Evolutionary conservation across 306 rosid species (phyloP).

Genomic region (Sophora flavescens): DNA sequence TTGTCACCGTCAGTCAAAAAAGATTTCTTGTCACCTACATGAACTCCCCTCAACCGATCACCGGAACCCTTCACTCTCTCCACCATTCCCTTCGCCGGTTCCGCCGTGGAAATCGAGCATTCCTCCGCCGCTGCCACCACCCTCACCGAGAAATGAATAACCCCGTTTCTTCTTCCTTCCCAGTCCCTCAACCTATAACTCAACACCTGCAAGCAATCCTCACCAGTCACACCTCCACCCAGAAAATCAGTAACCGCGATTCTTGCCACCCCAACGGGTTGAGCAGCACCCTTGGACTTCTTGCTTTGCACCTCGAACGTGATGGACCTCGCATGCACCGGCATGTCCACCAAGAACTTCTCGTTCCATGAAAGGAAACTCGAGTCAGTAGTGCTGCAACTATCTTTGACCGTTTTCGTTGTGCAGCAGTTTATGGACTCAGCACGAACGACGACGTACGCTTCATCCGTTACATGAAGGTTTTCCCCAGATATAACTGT

Average conservation of each 20-base stretch:
- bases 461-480: conserved; percentile 41
- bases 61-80: background rate
- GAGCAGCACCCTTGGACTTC: conserved; percentile 27
- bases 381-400: too few relatives aligned
- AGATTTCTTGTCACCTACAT: background rate
- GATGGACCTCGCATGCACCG: conserved; percentile 46
- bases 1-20: too few relatives aligned
- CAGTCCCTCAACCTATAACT: too few relatives aligned
- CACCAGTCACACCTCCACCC: too few relatives aligned
- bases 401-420: conserved; percentile 46
- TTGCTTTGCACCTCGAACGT: conserved; percentile 61
- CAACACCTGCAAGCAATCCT: too few relatives aligned
- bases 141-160: too few relatives aligned
- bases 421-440: conserved; percentile 42
- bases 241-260: conserved; percentile 57
- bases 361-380: too few relatives aligned
- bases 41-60: background rate
- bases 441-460: conserved; percentile 52
- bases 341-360: too few relatives aligned
- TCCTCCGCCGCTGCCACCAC: too few relatives aligned
- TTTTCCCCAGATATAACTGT: conserved; percentile 59
- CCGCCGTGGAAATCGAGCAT: too few relatives aligned
- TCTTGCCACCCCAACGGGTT: conserved; percentile 50
- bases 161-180: too few relatives aligned
- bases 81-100: too few relatives aligned